These are phyloP conservation scores for Physcomitrellopsis africana DNA, from an alignment of 225 moss, liverwort and hornwort species.

Conservation along the genomic window DNA sequence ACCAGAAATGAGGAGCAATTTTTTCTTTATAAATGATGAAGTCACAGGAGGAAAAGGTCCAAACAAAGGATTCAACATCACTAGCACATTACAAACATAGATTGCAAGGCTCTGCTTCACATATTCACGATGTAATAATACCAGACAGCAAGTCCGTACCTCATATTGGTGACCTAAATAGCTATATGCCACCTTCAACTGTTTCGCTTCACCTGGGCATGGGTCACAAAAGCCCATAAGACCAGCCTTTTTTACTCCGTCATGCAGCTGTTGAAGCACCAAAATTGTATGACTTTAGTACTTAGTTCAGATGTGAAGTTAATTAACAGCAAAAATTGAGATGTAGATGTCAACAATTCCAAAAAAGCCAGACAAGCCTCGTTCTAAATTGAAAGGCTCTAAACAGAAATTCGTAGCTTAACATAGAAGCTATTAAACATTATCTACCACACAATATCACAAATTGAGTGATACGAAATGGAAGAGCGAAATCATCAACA, in stretches of 20 bases:
- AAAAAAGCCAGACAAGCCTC: neutral
- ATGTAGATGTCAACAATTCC: neutral
- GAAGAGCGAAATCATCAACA: neutral
- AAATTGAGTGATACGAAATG: neutral
- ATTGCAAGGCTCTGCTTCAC: neutral
- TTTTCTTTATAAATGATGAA: too few relatives aligned
- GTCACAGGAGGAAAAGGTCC: too few relatives aligned
- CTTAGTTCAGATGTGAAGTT: neutral
- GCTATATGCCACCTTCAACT: conserved; percentile 79
- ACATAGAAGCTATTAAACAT: neutral
- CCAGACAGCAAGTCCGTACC: conserved; percentile 35
- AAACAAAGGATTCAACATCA: neutral
- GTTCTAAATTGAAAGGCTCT: neutral
- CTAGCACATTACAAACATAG: too few relatives aligned
- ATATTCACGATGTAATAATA: neutral
- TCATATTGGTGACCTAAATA: conserved; percentile 75
- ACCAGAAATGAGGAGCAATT: too few relatives aligned
- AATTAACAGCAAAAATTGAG: neutral
- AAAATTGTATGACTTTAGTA: neutral
- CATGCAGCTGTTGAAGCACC: conserved; percentile 66
- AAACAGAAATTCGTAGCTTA: conserved; percentile 1
- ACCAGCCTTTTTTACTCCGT: conserved; percentile 96
- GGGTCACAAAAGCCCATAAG: conserved; percentile 99
- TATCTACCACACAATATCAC: neutral
- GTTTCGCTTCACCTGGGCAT: conserved; percentile 95